Evolutionary conservation across 2,329 filamentous ascomycete species (phyloP), one percentile per base, ranked within the genome.

Genomic region (Cordyceps militaris): DNA sequence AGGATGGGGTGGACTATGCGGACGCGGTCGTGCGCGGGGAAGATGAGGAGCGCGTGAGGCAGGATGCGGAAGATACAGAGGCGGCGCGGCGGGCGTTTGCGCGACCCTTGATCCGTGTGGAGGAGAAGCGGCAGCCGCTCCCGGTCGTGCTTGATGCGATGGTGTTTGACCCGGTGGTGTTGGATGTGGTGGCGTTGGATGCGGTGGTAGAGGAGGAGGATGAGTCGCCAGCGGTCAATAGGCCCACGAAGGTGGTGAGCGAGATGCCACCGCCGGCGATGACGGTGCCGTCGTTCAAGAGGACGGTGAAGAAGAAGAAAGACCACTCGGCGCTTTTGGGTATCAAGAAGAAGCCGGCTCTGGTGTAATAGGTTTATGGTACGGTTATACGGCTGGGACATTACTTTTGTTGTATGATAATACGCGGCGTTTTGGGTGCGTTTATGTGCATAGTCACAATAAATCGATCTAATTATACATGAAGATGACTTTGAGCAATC

Each of bases 221-320:
- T n/a, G 71, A 70, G 5, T 70, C 66, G 44, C 44, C 58, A 13
- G 58, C 59, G 5, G 38, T 62, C 34, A 14, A 14, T 16, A 13
- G 16, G 34, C 14, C 3, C 14, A n/a, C 14, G 14, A 38, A n/a
- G 3, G 34, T 14, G 34, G 34, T n/a, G 13, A n/a, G 34, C 21
- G 56, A 64, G 38, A 28, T 47, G 74, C 76, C 54, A 11, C 67
- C 69, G 24, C 60, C 69, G 11, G 55, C 61, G 28, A 59, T 61
- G 62, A 75, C 84, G 2, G 79, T 81, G 5, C 85, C 87, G 3
- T 84, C 83, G 0, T 95, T 93, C 67, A 88, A 88, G 70, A 79
- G 88, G 60, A 82, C 85, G 44, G 79, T 87, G 50, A 96, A 96
- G 75, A 87, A 90, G 74, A 97, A 96, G 76, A 96, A 94, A 72